Evolutionary conservation across 768 basidiomycete species (phyloP), one percentile per base, ranked within the genome.

Genomic region (Podaxis pistillaris): DNA sequence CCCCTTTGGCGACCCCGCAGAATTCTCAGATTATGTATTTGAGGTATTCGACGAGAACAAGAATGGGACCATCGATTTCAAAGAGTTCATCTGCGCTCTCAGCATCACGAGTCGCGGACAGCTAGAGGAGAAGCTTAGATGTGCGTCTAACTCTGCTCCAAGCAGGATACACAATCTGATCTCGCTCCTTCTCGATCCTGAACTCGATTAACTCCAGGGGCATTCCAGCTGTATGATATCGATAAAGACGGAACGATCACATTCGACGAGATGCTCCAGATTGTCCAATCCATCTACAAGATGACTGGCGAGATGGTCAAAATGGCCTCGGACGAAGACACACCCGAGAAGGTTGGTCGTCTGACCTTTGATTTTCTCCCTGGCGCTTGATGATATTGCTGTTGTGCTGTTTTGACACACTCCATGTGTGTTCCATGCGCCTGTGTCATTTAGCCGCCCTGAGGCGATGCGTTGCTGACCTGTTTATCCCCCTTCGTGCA

Each of bases 251-350:
- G 97, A 8, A 90, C 86, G 68, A 98, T 99, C 79, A 97, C 97
- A 44, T 98, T 98, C 76, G 89, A 95, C 71, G 97, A 99, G 79
- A 99, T 99, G 97, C 87, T 98, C 36, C 89, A 93, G 79, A 99
- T 99, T 73, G 97, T 99, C 8, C 86, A 90, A 69, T 90, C 94
- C 50, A 99, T 99, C 78, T 99, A 98, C 83, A 98, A 96, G 85
- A 98, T 99, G 97, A 98, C 97, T 3, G 97, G 97, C 19, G 89
- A 96, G 75, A 98, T 98, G 96, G 96, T 98, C 66, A 96, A 95
- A 74, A 86, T 98, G 22, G 96, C 97, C n/a, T 81, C 89, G 44
- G 97, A 98, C 72, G 97, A 99, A 76, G 96, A 98, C 78, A 99
- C 97, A n/a, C 96, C 97, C 1, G 95, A 98, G 76, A 99, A 98